Evolutionary conservation across 306 rosid species (phyloP).

Genomic region (Argentina anserina): DNA sequence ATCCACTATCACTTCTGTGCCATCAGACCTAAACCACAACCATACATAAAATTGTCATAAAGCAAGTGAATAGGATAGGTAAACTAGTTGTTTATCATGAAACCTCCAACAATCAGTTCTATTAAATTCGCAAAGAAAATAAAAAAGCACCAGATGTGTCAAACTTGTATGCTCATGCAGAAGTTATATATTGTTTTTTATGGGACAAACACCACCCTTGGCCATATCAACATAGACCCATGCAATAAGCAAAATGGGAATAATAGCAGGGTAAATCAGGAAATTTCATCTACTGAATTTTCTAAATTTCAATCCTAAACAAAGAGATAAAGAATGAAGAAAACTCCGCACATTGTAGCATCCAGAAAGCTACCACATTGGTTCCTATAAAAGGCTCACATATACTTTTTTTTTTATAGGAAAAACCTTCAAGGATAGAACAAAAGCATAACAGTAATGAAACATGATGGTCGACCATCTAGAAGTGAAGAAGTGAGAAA

Average conservation of each 20-base stretch:
- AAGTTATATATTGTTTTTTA: background rate
- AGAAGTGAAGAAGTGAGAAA: background rate
- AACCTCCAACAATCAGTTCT: background rate
- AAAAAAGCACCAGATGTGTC: background rate
- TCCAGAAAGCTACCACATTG: background rate
- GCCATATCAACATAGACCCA: background rate
- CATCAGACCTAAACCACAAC: constrained; percentile 60
- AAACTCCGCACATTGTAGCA: background rate
- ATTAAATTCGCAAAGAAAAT: background rate
- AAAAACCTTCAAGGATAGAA: background rate
- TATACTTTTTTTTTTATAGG: background rate
- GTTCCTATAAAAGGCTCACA: background rate
- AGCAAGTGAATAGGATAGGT: constrained; percentile 6
- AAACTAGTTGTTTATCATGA: background rate
- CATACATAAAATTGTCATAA: constrained; percentile 4
- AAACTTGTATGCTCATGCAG: background rate
- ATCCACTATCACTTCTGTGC: constrained; percentile 77
- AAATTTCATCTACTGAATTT: background rate
- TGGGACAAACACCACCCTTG: too few species aligned
- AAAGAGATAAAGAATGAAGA: background rate
- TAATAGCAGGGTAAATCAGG: background rate
- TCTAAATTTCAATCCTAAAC: background rate
- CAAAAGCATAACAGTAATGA: background rate
- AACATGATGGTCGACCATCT: background rate
- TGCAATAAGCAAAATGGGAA: background rate